A percentile compares a stretch with the other conserved stretches of the same genome.
Conservation (phyloP, 1,284 basidiomycete species). For the Blastosporella zonata region DNA sequence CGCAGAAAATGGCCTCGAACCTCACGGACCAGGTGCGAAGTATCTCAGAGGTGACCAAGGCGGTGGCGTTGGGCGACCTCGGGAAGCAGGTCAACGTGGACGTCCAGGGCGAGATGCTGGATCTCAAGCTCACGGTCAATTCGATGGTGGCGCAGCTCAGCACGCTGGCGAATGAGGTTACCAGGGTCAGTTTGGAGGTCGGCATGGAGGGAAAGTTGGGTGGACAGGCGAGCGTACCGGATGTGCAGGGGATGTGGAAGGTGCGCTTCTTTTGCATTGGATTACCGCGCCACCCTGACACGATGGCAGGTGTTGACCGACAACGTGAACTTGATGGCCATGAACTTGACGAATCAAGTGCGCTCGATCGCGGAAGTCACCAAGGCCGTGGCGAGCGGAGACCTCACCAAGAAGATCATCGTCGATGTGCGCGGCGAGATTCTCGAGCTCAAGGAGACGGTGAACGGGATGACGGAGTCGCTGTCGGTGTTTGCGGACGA, state of each 20-base stretch:
- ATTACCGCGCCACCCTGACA: not conserved
- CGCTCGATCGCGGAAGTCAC: slow-evolving; percentile 84
- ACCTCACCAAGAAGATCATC: slow-evolving; percentile 87
- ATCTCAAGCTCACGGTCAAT: slow-evolving; percentile 90
- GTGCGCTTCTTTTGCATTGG: slow-evolving; percentile 24
- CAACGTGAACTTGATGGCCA: slow-evolving; percentile 87
- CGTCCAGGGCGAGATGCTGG: slow-evolving; percentile 96
- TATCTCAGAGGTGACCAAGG: slow-evolving; percentile 96
- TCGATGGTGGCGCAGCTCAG: slow-evolving; percentile 86
- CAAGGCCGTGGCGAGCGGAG: slow-evolving; percentile 88
- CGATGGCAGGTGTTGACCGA: slow-evolving; percentile 61
- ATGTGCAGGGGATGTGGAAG: slow-evolving; percentile 92
- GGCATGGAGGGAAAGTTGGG: slow-evolving; percentile 96
- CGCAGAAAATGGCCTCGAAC: slow-evolving; percentile 86
- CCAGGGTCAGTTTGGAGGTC: slow-evolving; percentile 72
- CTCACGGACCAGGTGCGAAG: slow-evolving; percentile 96
- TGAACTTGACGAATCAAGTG: slow-evolving; percentile 91
- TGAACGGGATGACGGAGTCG: slow-evolving; percentile 90
- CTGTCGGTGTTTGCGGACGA: slow-evolving; percentile 87
- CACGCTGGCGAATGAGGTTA: slow-evolving; percentile 85
- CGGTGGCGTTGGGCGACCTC: slow-evolving; percentile 91
- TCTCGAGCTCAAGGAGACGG: slow-evolving; percentile 81
- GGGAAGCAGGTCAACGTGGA: slow-evolving; percentile 91
- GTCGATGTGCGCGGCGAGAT: slow-evolving; percentile 92
- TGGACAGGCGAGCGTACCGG: slow-evolving; percentile 87